Conservation (phyloP, 805 yeast species). For the Millerago galiae region DNA sequence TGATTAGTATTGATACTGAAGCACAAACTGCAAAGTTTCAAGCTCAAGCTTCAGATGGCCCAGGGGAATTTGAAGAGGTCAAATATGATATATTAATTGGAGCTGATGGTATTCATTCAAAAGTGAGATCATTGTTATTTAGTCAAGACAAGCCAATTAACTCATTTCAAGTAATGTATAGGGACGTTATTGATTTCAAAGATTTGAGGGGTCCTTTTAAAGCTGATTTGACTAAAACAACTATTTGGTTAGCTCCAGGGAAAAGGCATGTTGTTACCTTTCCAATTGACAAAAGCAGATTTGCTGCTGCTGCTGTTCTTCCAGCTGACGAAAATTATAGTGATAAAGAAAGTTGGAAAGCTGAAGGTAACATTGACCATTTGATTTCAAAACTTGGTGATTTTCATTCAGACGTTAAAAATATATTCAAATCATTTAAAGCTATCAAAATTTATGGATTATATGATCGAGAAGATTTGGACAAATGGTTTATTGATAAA, state of each 20-base stretch:
- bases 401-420: background rate
- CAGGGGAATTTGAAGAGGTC: background rate
- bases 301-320: constrained; percentile 1
- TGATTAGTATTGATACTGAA: background rate
- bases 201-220: background rate
- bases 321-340: background rate
- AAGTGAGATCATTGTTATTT: background rate
- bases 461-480: background rate
- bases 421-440: background rate
- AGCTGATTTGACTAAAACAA: background rate
- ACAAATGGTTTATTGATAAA: background rate
- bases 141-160: constrained; percentile 1
- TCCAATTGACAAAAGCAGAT: background rate
- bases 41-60: background rate
- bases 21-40: too few species aligned
- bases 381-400: background rate
- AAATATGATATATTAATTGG: background rate
- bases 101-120: constrained; percentile 1
- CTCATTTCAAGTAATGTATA: constrained; percentile 1
- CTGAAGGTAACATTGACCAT: background rate
- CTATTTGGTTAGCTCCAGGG: background rate
- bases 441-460: background rate
- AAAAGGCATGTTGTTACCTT: background rate
- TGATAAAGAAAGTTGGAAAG: background rate
- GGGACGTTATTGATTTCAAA: background rate